Percentiles rank a stretch among this genome's conserved stretches.
phyloP scores from a whole-genome alignment of 2,329 filamentous ascomycete species.

The Moelleriella libera region DNA sequence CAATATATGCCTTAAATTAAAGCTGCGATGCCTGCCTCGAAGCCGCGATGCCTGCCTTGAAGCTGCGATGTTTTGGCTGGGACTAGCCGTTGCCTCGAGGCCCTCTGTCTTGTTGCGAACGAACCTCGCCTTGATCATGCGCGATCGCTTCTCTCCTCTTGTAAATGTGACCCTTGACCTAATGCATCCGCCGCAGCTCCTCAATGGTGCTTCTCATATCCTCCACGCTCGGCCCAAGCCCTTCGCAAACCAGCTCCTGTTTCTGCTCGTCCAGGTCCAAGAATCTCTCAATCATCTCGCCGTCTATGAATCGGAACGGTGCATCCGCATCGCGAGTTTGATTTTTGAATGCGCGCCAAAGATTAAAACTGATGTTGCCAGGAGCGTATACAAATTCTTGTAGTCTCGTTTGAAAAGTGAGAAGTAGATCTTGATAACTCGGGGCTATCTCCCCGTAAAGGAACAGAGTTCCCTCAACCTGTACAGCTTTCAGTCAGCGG shows the following conservation, averaged over 20 bases:
- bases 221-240: constrained; percentile 45
- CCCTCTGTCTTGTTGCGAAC: neutral
- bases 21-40: no score
- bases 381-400: constrained; percentile 51
- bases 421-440: constrained; percentile 61
- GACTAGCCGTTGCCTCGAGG: no score
- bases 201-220: constrained; percentile 48
- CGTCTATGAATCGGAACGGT: constrained; percentile 81
- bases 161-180: neutral
- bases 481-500: constrained; percentile 6
- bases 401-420: constrained; percentile 64
- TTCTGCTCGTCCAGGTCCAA: constrained; percentile 50
- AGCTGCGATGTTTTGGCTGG: no score
- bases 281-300: constrained; percentile 79
- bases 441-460: constrained; percentile 71
- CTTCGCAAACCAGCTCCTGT: constrained; percentile 39
- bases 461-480: constrained; percentile 87
- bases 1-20: no score
- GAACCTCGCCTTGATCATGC: neutral
- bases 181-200: constrained; percentile 49
- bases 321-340: constrained; percentile 58
- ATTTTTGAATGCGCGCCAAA: constrained; percentile 72
- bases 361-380: constrained; percentile 62
- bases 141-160: neutral
- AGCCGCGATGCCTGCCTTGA: no score